phyloP scores from a whole-genome alignment of 1,139 yeast genomes.

The Taphrina flavorubra region DNA sequence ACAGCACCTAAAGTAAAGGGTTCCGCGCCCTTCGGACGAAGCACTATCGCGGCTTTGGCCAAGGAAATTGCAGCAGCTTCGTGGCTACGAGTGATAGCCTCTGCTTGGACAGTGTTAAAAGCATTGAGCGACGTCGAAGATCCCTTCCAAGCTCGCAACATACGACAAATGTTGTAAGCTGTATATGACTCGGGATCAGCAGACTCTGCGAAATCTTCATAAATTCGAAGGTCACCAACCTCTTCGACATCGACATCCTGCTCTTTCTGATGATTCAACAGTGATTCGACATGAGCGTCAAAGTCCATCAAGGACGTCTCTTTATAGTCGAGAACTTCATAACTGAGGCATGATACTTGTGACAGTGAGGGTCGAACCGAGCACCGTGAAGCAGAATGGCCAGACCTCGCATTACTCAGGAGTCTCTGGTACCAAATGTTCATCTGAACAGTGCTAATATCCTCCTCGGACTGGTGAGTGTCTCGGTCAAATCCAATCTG shows the following conservation, averaged over 20 bases:
- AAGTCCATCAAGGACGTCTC: neutral
- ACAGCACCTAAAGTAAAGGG: neutral
- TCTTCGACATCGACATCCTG: neutral
- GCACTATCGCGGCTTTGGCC: slow-evolving; percentile 9
- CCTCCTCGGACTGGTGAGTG: neutral
- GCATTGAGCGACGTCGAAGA: neutral
- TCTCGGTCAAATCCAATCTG: no score
- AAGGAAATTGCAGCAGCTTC: slow-evolving; percentile 11
- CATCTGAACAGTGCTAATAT: neutral
- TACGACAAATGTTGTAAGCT: slow-evolving; percentile 2
- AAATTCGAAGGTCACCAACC: neutral
- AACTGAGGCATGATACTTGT: neutral
- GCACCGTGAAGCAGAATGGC: no score
- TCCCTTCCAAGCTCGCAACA: slow-evolving; percentile 11
- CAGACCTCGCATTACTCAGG: neutral
- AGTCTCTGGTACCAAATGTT: neutral
- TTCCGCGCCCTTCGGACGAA: neutral
- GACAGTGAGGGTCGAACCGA: neutral
- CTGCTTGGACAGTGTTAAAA: neutral
- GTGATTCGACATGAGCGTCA: neutral
- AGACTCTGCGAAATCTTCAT: slow-evolving; percentile 2
- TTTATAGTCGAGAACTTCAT: slow-evolving; percentile 5
- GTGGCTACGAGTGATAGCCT: neutral
- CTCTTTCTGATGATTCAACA: neutral
- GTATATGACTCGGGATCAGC: neutral